Evolutionary conservation across 208 protist species (phyloP).

Genomic region (Crithidia brevicula): DNA sequence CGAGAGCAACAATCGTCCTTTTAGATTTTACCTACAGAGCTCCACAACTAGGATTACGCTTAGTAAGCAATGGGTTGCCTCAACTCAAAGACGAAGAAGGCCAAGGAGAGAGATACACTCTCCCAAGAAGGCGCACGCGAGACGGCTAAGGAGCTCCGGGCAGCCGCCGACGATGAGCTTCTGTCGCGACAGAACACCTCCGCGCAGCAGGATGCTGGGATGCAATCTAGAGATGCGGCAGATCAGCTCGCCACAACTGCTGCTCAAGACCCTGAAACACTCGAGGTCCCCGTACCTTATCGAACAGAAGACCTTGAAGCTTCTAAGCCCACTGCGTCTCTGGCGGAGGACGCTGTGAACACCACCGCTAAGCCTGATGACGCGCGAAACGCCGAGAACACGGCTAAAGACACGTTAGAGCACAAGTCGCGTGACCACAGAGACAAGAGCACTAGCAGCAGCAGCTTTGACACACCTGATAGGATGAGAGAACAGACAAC

Average conservation of each 20-base stretch:
- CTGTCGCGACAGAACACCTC: slow-evolving; percentile 10
- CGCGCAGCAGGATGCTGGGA: slow-evolving; percentile 3
- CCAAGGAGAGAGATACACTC: slow-evolving; percentile 4
- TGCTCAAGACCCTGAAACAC: neutral
- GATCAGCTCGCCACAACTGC: neutral
- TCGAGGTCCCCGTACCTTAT: slow-evolving; percentile 4
- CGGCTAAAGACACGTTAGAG: neutral
- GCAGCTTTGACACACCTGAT: neutral
- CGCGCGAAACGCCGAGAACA: neutral
- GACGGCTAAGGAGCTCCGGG: slow-evolving; percentile 12
- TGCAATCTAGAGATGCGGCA: neutral
- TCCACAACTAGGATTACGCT: no score
- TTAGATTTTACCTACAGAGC: no score
- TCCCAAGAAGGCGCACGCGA: slow-evolving; percentile 15
- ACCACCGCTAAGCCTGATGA: neutral
- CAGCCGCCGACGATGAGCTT: slow-evolving; percentile 15
- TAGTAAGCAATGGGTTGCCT: slow-evolving; percentile 36
- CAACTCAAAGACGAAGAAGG: slow-evolving; percentile 11
- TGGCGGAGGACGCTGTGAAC: neutral
- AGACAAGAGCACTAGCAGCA: slow-evolving; percentile 8
- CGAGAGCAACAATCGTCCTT: no score
- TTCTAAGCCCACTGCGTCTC: neutral
- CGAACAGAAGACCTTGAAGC: neutral
- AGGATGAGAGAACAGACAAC: neutral
- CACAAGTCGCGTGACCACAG: neutral